Percentiles rank a stretch among this genome's conserved stretches.
Conservation (phyloP, 2,329 filamentous ascomycete genomes). For the Juglanconis sp. region DNA sequence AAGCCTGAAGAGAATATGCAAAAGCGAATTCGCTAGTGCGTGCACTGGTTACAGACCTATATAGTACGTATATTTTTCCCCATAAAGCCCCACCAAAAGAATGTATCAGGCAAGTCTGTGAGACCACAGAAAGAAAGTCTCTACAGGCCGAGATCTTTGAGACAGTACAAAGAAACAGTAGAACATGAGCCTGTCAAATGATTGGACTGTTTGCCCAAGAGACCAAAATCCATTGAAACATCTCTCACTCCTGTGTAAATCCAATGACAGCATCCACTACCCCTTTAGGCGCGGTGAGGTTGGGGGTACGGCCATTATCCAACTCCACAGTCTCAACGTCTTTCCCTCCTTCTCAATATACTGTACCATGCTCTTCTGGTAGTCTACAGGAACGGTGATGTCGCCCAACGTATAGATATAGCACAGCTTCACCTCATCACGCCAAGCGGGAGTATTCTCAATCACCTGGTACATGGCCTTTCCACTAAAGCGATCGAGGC, state of each 20-base stretch:
- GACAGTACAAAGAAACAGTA: too few relatives aligned
- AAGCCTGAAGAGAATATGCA: too few relatives aligned
- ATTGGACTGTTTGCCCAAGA: too few relatives aligned
- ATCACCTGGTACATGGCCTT: not conserved
- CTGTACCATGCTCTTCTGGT: conserved; percentile 14
- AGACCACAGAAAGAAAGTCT: too few relatives aligned
- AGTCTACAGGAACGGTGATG: conserved; percentile 1
- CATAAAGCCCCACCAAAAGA: too few relatives aligned
- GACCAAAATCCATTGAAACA: too few relatives aligned
- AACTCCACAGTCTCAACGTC: conserved; percentile 6
- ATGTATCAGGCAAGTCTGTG: too few relatives aligned
- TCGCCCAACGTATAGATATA: conserved; percentile 12
- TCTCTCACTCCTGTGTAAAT: not conserved
- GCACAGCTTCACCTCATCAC: not conserved
- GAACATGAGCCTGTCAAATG: too few relatives aligned
- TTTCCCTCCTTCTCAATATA: not conserved
- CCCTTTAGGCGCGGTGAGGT: conserved; percentile 5
- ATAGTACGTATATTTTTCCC: too few relatives aligned
- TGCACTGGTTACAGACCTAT: too few relatives aligned
- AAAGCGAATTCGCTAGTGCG: too few relatives aligned
- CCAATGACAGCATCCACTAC: conserved; percentile 7
- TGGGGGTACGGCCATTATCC: conserved; percentile 13
- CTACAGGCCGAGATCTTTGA: too few relatives aligned
- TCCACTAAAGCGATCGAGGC: not conserved
- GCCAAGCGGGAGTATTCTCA: conserved; percentile 1